Base-by-base conservation (phyloP, 2,329 filamentous ascomycete genomes). In the Mollisia scopiformis region DNA sequence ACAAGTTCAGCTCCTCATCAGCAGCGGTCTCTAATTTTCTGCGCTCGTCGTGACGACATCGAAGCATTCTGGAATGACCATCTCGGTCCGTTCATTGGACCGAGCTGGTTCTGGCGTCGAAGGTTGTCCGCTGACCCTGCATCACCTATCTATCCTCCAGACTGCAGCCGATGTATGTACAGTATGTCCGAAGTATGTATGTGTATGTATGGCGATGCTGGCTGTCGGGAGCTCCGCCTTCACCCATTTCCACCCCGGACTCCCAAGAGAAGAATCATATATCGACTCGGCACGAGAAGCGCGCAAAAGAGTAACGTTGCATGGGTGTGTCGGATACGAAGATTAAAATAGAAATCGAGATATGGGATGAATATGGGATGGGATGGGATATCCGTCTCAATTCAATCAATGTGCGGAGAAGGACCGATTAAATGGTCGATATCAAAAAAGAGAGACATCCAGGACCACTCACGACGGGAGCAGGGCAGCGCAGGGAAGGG, bases 1-100 rank as follows among this genome's bases (percentile, higher is more conserved):
- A 14, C 31, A n/a, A n/a, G n/a, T n/a, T n/a, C n/a, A n/a, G n/a
- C n/a, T n/a, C n/a, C n/a, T n/a, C n/a, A n/a, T n/a, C 31, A 35
- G 31, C 31, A 54, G 50, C 46, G 21, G 55, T 58, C 6, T 54
- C n/a, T n/a, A n/a, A n/a, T n/a, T n/a, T n/a, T n/a, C 10, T 2
- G n/a, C 7, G 27, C 37, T 7, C 2, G 31, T 39, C 25, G 57
- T 58, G 49, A 58, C 49, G 57, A 60, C 62, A 57, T 62, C 19
- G 57, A 62, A 60, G 47, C 54, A 28, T 65, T 61, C 51, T 49
- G 41, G 59, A 62, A 60, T 25, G 25, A 10, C 7, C 19, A n/a
- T 21, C 16, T 11, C 3, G 16, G 13, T 25, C 10, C 19, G 25
- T 16, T 51, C 28, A 51, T 51, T 51, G 49, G 49, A 11, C 16